Evolutionary conservation across 2,329 filamentous ascomycete species (phyloP), one percentile per base, ranked within the genome.

Genomic region (Parasarocladium wereldwijsianum): DNA sequence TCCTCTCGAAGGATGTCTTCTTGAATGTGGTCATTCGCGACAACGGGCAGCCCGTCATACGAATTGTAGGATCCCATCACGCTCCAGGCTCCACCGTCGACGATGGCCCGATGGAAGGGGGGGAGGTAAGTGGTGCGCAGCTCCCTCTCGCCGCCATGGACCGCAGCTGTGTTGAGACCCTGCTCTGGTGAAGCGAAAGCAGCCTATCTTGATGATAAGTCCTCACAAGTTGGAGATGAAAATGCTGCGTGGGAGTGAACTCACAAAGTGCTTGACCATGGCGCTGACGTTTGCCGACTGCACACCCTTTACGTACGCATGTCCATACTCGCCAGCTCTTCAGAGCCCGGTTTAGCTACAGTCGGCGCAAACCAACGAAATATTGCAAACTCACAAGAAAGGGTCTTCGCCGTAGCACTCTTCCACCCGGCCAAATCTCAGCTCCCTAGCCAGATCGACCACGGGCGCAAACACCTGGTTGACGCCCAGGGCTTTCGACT

Each of bases 21-120:
- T 24, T 83, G 58, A 4, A 75, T 58, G 35, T 76, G 69, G 31
- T 68, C 60, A 44, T 81, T 69, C 2, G 77, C 66, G 29, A 81
- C 67, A 0, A 70, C 62, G 1, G 79, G 76, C 10, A 80, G 58
- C 2, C 78, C 79, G 38, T 85, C 79, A 38, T 83, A 81, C 31
- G 73, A 72, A 43, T 80, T 70, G 43, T 85, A 85, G 0, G 78
- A 69, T 17, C 73, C 71, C 80, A 85, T 85, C 40, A 83, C 68
- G 23, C 66, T 64, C 43, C 63, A 74, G 3, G 74, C 78, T 8
- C 66, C 73, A 8, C 57, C 74, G 41, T 82, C 78, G 19, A 82
- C 67, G 36, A 84, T 82, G 9, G 76, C 66, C 11, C 73, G 63
- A 47, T 78, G 77, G 50, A 79, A 81, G 0, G 70, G 43, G 3